Conservation (phyloP, 345 rosid genomes). For the Conringia planisiliqua region DNA sequence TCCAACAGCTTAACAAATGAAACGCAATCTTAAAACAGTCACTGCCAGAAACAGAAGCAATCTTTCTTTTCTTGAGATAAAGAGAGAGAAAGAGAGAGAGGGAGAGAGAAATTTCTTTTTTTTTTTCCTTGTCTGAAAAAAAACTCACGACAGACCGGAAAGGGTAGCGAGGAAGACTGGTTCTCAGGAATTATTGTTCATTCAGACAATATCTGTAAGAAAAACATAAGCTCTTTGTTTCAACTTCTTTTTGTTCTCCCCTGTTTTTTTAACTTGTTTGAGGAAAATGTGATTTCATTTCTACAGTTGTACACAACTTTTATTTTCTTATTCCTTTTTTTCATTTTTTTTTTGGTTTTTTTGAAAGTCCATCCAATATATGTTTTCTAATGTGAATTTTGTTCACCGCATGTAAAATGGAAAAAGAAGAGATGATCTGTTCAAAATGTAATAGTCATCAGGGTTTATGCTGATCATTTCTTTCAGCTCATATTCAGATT, state of each 20-base stretch:
- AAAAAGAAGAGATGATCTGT: no score
- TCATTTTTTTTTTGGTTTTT: no score
- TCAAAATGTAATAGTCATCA: neutral
- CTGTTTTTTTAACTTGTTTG: neutral
- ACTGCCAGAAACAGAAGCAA: constrained; percentile 35
- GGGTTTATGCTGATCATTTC: neutral
- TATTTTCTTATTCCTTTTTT: neutral
- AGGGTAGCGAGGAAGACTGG: neutral
- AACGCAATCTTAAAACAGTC: constrained; percentile 18
- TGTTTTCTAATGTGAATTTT: no score
- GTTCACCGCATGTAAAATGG: no score
- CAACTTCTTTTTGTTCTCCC: neutral
- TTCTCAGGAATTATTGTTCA: neutral
- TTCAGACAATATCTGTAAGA: constrained; percentile 26
- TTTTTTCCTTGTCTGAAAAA: constrained; percentile 11
- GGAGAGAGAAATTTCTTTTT: neutral
- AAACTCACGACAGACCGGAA: neutral
- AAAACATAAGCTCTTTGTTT: neutral
- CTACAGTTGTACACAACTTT: neutral
- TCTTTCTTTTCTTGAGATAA: constrained; percentile 5
- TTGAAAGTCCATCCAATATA: no score
- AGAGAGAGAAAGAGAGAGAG: constrained; percentile 26
- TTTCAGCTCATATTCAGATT: neutral
- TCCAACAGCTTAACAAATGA: constrained; percentile 19
- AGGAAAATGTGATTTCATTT: neutral